Conservation (phyloP, 495 filamentous ascomycete genomes). For the Trypethelium eluteriae region DNA sequence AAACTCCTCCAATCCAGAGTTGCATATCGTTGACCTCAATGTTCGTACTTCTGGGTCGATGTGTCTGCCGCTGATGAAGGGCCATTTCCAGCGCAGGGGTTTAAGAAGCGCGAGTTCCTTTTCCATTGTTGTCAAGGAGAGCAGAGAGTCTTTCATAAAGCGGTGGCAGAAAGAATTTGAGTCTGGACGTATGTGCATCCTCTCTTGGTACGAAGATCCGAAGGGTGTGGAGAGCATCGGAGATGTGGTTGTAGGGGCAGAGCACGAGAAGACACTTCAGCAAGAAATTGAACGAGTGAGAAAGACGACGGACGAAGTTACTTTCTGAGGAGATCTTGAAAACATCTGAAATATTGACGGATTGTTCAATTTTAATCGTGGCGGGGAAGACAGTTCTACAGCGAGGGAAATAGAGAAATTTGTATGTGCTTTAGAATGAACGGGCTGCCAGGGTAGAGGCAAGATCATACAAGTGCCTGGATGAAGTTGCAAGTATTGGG, state of each 20-base stretch:
- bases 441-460: no score
- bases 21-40: constrained; percentile 34
- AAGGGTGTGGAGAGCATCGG: neutral
- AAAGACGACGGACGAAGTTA: neutral
- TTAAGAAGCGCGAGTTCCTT: neutral
- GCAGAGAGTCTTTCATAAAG: neutral
- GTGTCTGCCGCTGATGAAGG: neutral
- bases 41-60: constrained; percentile 32
- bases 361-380: neutral
- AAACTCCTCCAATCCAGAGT: constrained; percentile 1
- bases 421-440: no score
- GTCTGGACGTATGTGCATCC: neutral
- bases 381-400: no score
- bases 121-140: neutral
- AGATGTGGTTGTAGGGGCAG: neutral
- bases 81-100: neutral
- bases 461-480: no score
- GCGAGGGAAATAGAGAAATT: no score
- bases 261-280: neutral
- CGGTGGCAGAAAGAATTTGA: neutral
- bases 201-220: neutral
- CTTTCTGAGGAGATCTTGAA: neutral
- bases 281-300: neutral
- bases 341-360: neutral
- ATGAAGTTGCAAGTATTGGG: no score